Base-by-base conservation (phyloP, 805 yeast genomes). In the Cyberlindnera maritima region DNA sequence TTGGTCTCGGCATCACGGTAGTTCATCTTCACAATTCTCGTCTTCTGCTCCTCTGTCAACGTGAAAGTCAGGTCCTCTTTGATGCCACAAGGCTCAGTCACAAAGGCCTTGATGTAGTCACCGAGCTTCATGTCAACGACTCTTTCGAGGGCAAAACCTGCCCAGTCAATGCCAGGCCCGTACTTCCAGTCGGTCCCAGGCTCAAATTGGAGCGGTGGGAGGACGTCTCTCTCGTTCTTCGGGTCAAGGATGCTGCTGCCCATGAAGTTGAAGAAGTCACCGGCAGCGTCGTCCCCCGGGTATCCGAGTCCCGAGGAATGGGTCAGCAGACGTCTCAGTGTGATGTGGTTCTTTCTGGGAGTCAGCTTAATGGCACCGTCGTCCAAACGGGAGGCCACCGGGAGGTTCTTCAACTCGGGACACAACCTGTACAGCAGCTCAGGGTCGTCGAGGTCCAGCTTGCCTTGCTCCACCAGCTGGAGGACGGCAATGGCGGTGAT, bases 271-370 rank as follows among this genome's bases (percentile, higher is more conserved):
- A 5, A 8, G 19, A 28, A 31, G 18, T 10, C 11, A n/a, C 29
- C 39, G 6, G 18, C 13, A 14, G 23, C 18, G 18, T 32, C 17
- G n/a, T 14, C 25, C 2, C 14, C 23, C 18, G 43, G 43, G 49
- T 69, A 68, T n/a, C 63, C 61, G 20, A 69, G 60, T 2, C 74
- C 74, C 8, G 73, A 60, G 5, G 74, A 68, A 45, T 70, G 74
- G 3, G 66, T 56, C 32, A 70, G 41, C 36, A 70, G 58, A 50
- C 60, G 63, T 50, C 67, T 57, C 35, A 67, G 46, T 4, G 74
- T 70, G 43, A 68, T 62, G 32, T 60, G 56, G 20, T 52, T 59
- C 44, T 58, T 66, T 34, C 61, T 60, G 10, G 58, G 52, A 1
- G 45, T 58, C 23, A 64, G 48, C 3, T 42, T 49, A 10, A 56